Evolutionary conservation across 768 basidiomycete genomes (phyloP), one percentile per base, ranked within the genome.

Genomic region (Xerocomellus chrysenteron): DNA sequence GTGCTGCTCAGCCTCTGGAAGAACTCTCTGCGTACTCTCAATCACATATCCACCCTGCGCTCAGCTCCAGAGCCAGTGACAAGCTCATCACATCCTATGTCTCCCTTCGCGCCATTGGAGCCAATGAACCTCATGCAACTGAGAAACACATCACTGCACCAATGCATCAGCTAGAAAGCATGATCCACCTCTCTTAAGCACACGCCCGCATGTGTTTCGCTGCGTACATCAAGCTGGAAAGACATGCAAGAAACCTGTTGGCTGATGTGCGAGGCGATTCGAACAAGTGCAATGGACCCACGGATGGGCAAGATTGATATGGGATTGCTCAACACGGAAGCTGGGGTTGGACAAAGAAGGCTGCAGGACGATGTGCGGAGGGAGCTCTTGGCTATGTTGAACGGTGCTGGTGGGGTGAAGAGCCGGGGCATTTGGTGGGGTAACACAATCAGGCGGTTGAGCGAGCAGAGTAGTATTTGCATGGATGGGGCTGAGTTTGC

Each of bases 111-210:
- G 90, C 90, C 66, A 86, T 92, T 65, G 96, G 96, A 21, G 81
- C 57, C 68, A 79, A 88, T 52, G 96, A 98, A 68, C 87, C 93
- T 2, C 86, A 93, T 17, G 82, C 84, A 1, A 84, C 82, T 57
- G 96, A 98, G 73, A 92, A 92, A 68, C 86, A 96, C 13, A 99
- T 99, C 72, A 99, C 97, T 0, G 97, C 97, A 0, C 98, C 97
- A 32, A 98, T 97, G 0, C 85, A 97, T 47, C 96, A 99, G 72
- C 84, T 99, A 14, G 97, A 99, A 74, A 90, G 88, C 63, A 92
- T 99, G 85, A 97, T 99, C 66, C 89, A 95, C 6, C 84, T 99
- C 28, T 88, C 90, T 0, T 97, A 99, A 74, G 97, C 90, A 1
- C 97, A 99, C 68, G 95, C 97, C 5, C 82, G 95, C 33, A 98